Conservation (phyloP, 1,284 basidiomycete species). For the Ustilago xerochloae region DNA sequence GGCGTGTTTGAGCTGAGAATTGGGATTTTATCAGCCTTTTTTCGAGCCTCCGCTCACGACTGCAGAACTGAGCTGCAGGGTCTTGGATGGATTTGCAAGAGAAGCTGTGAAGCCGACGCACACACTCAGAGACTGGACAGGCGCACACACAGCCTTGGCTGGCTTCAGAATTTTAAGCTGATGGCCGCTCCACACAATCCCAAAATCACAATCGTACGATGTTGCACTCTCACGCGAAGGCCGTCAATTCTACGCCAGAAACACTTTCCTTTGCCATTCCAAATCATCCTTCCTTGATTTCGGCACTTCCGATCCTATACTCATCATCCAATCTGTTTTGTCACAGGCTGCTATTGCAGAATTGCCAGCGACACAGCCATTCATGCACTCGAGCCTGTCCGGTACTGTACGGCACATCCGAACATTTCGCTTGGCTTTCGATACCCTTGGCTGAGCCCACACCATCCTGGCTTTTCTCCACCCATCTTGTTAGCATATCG, state of each 20-base stretch:
- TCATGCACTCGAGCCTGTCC: too few relatives aligned
- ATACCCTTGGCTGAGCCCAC: not conserved
- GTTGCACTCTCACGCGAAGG: not conserved
- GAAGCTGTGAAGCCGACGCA: too few relatives aligned
- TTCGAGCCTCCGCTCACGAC: too few relatives aligned
- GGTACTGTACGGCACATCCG: not conserved
- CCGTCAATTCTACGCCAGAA: not conserved
- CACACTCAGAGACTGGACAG: too few relatives aligned
- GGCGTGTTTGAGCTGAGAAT: too few relatives aligned
- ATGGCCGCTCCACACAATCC: conserved; percentile 13
- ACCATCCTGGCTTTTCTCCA: too few relatives aligned
- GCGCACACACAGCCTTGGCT: not conserved
- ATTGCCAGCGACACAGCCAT: not conserved
- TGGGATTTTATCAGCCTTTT: too few relatives aligned
- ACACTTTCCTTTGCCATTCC: not conserved
- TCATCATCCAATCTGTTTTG: not conserved
- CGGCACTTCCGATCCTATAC: not conserved
- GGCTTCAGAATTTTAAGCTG: not conserved
- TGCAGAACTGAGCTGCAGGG: too few relatives aligned
- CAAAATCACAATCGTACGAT: conserved; percentile 47
- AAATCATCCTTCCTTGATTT: too few relatives aligned
- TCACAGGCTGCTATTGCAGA: too few relatives aligned
- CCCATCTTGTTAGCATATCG: not conserved
- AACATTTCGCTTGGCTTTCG: not conserved
- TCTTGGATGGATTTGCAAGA: too few relatives aligned